Evolutionary conservation across 2,329 filamentous ascomycete genomes (phyloP).

Genomic region (Alternaria gansuensis): DNA sequence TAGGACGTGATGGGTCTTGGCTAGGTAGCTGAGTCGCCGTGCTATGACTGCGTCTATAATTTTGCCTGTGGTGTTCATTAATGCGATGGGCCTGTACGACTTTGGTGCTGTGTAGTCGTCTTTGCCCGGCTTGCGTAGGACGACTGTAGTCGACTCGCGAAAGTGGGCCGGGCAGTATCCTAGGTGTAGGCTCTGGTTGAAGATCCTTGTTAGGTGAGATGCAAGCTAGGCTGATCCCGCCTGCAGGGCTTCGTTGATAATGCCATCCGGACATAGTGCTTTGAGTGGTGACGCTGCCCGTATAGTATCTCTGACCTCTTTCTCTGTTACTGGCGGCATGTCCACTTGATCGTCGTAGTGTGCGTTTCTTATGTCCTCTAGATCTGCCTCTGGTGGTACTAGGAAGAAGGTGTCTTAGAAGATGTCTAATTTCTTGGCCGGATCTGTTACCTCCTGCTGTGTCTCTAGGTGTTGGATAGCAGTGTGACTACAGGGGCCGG

Average conservation of each 20-base stretch:
- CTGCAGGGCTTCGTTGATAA: conserved; percentile 27
- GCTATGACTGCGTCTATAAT: conserved; percentile 40
- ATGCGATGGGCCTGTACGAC: conserved; percentile 38
- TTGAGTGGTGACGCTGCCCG: conserved; percentile 31
- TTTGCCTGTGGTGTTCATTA: conserved; percentile 44
- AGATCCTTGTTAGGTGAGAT: conserved; percentile 20
- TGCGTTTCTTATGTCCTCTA: conserved; percentile 24
- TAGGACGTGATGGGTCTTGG: conserved; percentile 32
- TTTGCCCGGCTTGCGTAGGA: conserved; percentile 41
- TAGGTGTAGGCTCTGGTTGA: conserved; percentile 30
- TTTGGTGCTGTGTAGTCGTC: conserved; percentile 39
- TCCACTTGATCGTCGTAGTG: conserved; percentile 28
- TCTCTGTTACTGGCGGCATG: conserved; percentile 27
- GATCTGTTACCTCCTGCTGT: conserved; percentile 15
- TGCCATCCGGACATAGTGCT: conserved; percentile 33
- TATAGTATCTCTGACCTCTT: conserved; percentile 34
- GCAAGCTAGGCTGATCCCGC: conserved; percentile 9
- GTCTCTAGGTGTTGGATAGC: conserved; percentile 24
- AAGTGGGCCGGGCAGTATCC: conserved; percentile 25
- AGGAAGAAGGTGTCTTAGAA: conserved; percentile 33
- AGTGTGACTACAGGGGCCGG: conserved; percentile 11
- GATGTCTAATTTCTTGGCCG: conserved; percentile 22
- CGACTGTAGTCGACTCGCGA: conserved; percentile 31
- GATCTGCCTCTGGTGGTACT: conserved; percentile 24
- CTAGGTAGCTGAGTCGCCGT: conserved; percentile 23